phyloP scores from a whole-genome alignment of 2,329 filamentous ascomycete species.

The Ceratocystis colombiana region DNA sequence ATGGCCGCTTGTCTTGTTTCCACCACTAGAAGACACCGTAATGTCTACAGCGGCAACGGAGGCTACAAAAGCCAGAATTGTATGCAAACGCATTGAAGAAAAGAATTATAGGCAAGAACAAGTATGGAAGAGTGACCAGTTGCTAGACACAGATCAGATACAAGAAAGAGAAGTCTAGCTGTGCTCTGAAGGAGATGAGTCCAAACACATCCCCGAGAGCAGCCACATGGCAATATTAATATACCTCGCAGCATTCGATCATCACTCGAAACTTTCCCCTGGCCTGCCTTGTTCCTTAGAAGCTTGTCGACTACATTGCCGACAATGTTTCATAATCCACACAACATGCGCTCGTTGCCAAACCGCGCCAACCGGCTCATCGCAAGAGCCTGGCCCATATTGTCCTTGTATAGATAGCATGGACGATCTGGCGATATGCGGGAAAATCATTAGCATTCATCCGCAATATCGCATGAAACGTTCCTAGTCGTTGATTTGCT shows the following conservation, averaged over 20 bases:
- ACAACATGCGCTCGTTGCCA: conserved; percentile 1
- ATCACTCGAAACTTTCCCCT: neutral
- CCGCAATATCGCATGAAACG: neutral
- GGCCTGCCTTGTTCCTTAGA: neutral
- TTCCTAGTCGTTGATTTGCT: conserved; percentile 7
- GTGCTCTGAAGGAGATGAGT: neutral
- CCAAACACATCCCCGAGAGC: neutral
- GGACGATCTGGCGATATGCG: neutral
- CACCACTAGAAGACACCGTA: conserved; percentile 33
- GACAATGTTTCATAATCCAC: neutral
- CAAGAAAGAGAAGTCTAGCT: neutral
- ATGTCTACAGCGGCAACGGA: conserved; percentile 32
- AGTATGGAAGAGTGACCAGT: neutral
- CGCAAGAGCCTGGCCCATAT: neutral
- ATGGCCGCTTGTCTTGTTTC: conserved; percentile 37
- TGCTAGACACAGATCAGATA: neutral
- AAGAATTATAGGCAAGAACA: neutral
- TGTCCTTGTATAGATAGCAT: neutral
- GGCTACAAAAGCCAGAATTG: conserved; percentile 16
- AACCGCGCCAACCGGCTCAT: conserved; percentile 12
- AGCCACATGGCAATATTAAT: neutral
- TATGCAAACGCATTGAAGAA: conserved; percentile 17
- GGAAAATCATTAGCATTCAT: neutral
- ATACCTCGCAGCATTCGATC: neutral
- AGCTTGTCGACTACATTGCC: neutral